A percentile compares a stretch with the other conserved stretches of the same genome.
These are phyloP conservation scores for Cavenderia fasciculata DNA, from an alignment of 78 protist species.

Conservation along the genomic window DNA sequence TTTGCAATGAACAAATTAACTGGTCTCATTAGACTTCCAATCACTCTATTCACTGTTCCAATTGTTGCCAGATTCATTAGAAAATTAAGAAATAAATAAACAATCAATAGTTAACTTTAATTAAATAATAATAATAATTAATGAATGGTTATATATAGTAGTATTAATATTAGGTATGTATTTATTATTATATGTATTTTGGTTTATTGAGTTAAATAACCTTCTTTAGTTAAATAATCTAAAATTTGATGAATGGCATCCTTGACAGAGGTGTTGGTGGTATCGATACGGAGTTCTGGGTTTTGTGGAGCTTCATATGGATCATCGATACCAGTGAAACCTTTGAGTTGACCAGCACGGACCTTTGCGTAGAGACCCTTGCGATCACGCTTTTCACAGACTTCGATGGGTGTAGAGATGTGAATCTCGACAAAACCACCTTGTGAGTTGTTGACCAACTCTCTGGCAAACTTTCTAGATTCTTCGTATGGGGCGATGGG, in stretches of 20 bases:
- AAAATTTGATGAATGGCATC: conserved; percentile 36
- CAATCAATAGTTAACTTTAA: no score
- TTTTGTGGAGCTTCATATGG: conserved; percentile 76
- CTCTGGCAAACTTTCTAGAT: conserved; percentile 31
- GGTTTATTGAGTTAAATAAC: conserved; percentile 24
- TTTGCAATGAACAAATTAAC: conserved; percentile 42
- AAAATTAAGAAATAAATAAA: conserved; percentile 6
- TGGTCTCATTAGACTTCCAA: conserved; percentile 27
- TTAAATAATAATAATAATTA: not conserved
- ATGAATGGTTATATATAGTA: not conserved
- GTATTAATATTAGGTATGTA: not conserved
- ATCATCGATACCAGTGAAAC: conserved; percentile 84
- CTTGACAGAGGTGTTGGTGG: conserved; percentile 49
- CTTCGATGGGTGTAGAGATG: conserved; percentile 70
- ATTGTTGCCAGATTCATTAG: conserved; percentile 31
- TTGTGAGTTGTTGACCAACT: conserved; percentile 7
- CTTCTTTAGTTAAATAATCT: conserved; percentile 51
- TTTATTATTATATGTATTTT: not conserved
- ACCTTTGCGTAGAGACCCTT: conserved; percentile 83
- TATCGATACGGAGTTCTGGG: conserved; percentile 77
- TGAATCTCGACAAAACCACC: conserved; percentile 77
- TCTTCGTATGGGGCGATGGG: conserved; percentile 80
- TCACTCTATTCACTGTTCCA: conserved; percentile 40
- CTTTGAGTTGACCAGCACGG: conserved; percentile 76
- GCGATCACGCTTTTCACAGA: conserved; percentile 79